These are phyloP conservation scores for Dictyophora rubrovolvata DNA, from an alignment of 768 basidiomycete genomes.

Conservation along the genomic window DNA sequence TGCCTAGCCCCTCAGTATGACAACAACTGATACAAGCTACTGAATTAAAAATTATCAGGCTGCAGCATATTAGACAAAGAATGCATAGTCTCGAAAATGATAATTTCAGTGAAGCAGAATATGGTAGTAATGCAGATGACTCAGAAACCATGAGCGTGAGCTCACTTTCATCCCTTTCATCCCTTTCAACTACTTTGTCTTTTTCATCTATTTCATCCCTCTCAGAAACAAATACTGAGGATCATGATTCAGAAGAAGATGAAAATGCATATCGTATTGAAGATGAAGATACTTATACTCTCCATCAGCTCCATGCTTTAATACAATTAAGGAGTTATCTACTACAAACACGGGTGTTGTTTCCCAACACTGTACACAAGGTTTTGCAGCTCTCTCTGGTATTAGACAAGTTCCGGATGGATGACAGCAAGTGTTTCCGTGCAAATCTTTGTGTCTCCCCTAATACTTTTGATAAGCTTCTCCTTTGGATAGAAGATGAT, in stretches of 20 bases:
- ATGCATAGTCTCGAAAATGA: neutral
- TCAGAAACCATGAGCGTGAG: neutral
- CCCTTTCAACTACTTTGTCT: neutral
- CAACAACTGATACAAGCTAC: neutral
- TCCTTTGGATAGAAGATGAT: slow-evolving; percentile 16
- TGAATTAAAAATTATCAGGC: neutral
- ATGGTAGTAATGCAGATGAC: neutral
- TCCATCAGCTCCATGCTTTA: neutral
- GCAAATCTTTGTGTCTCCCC: slow-evolving; percentile 19
- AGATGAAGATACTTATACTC: neutral
- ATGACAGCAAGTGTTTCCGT: slow-evolving; percentile 17
- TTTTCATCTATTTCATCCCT: neutral
- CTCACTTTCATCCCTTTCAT: neutral
- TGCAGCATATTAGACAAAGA: neutral
- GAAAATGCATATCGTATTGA: neutral
- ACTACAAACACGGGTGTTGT: neutral
- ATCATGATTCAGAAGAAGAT: slow-evolving; percentile 1
- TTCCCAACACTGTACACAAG: neutral
- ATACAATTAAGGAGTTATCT: neutral
- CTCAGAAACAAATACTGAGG: slow-evolving; percentile 5
- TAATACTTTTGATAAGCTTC: slow-evolving; percentile 16
- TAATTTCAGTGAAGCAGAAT: neutral
- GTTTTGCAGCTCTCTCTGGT: slow-evolving; percentile 24
- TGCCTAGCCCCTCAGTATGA: neutral
- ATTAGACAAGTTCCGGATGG: slow-evolving; percentile 15